These are phyloP conservation scores for Cryphonectria parasitica DNA, from an alignment of 2,329 filamentous ascomycete species.

Conservation along the genomic window DNA sequence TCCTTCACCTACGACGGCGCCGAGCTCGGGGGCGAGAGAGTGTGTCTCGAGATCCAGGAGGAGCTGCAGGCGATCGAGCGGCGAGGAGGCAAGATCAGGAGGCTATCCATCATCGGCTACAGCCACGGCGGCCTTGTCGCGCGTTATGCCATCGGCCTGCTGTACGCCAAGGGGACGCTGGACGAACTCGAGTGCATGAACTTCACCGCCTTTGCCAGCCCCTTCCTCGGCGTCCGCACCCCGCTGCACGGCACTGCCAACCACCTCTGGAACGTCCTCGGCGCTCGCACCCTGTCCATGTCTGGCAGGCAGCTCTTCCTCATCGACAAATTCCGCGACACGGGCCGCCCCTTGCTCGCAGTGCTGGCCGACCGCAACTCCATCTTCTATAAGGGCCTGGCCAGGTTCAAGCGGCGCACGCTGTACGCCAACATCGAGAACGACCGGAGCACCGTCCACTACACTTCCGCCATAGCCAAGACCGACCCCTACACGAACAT, in stretches of 20 bases:
- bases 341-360: slow-evolving; percentile 76
- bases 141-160: slow-evolving; percentile 82
- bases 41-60: slow-evolving; percentile 69
- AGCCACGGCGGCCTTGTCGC: slow-evolving; percentile 86
- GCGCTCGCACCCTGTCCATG: slow-evolving; percentile 76
- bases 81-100: slow-evolving; percentile 72
- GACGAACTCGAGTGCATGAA: slow-evolving; percentile 83
- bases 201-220: slow-evolving; percentile 90
- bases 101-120: slow-evolving; percentile 87
- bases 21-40: slow-evolving; percentile 68
- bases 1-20: slow-evolving; percentile 74
- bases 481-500: slow-evolving; percentile 77
- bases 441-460: slow-evolving; percentile 80
- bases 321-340: slow-evolving; percentile 83
- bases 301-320: slow-evolving; percentile 88
- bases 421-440: slow-evolving; percentile 89
- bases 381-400: slow-evolving; percentile 82
- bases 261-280: slow-evolving; percentile 80
- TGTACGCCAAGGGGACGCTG: slow-evolving; percentile 80
- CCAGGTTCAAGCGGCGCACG: slow-evolving; percentile 74
- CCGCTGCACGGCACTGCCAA: slow-evolving; percentile 69
- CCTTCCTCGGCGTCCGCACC: slow-evolving; percentile 76
- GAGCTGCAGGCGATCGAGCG: slow-evolving; percentile 59
- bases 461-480: slow-evolving; percentile 78
- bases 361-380: slow-evolving; percentile 82